A percentile compares a stretch with the other conserved stretches of the same genome.
phyloP scores from a whole-genome alignment of 2,329 filamentous ascomycete species.

The Chlorencoelia australis region DNA sequence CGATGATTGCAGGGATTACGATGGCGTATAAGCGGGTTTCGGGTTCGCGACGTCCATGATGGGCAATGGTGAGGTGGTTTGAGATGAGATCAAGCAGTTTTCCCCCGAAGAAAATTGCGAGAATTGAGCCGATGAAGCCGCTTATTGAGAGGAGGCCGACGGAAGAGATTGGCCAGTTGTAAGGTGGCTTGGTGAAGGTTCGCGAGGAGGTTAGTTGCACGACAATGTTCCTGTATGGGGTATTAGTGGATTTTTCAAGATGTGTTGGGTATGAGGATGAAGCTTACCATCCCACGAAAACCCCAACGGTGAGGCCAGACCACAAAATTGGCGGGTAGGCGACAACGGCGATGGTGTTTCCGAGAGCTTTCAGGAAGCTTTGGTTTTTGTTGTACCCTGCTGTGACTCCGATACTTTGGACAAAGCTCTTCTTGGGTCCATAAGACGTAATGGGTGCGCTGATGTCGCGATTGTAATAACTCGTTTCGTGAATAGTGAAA shows the following conservation, averaged over 20 bases:
- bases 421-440: conserved; percentile 5
- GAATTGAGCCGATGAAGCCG: conserved; percentile 10
- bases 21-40: conserved; percentile 22
- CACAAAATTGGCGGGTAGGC: conserved; percentile 9
- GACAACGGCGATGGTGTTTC: conserved; percentile 5
- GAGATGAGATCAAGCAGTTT: conserved; percentile 23
- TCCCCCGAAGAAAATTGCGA: conserved; percentile 17
- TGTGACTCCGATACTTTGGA: conserved; percentile 3
- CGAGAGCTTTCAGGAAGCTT: conserved; percentile 3
- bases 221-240: conserved; percentile 8
- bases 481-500: conserved; percentile 23
- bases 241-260: neutral
- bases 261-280: neutral
- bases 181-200: conserved; percentile 8
- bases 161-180: conserved; percentile 6
- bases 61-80: conserved; percentile 7
- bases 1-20: conserved; percentile 20
- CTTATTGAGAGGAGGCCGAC: conserved; percentile 10
- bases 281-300: conserved; percentile 10
- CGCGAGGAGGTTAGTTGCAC: conserved; percentile 11
- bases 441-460: neutral
- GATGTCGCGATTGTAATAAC: conserved; percentile 4
- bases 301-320: conserved; percentile 7
- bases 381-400: conserved; percentile 7
- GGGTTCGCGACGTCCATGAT: conserved; percentile 10